Base-by-base conservation (phyloP, 306 rosid species). In the Quercus engelmannii region DNA sequence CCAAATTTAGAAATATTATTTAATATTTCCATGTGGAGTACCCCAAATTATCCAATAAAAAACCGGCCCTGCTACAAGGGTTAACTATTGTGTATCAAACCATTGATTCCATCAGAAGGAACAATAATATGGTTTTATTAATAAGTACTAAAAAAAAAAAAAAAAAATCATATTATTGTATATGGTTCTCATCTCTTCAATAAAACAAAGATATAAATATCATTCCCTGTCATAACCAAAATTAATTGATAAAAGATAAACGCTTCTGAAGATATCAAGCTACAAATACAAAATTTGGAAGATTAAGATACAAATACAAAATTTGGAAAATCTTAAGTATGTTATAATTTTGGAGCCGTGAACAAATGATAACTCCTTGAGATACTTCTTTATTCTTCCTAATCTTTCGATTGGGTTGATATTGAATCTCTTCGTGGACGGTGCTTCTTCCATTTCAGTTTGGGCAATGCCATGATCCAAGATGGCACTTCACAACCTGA, bases 401-500 rank as follows among this genome's bases (percentile, higher is more conserved):
- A 62, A 28, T 74, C 77, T 30, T 86, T 85, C 0, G 93, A 91
- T 83, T 84, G 83, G 43, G 94, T 88, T 59, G 92, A 87, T 77
- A 95, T 91, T 6, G 92, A 81, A 5, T 87, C 94, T 91, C 99
- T 89, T 80, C 71, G 83, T 2, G 99, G 97, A 12, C 98, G 85
- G 73, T 95, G 99, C 74, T 90, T 91, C 88, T 80, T 95, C 98
- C 99, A 93, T 89, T 89, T 95, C 91, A 84, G 85, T 86, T 95
- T 93, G 58, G 54, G 93, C 74, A 93, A 81, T 41, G 82, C 89
- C 78, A 83, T 59, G 79, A 87, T 79, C 92, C 93, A 93, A 41
- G 97, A 83, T 6, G 98, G 99, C 81, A 95, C 97, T 73, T 91
- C 96, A 74, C 97, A 95, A 55, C 99, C 99, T 1, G 98, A 93